These are phyloP conservation scores for Chalara sp. DNA, from an alignment of 2,329 filamentous ascomycete species.

Conservation along the genomic window DNA sequence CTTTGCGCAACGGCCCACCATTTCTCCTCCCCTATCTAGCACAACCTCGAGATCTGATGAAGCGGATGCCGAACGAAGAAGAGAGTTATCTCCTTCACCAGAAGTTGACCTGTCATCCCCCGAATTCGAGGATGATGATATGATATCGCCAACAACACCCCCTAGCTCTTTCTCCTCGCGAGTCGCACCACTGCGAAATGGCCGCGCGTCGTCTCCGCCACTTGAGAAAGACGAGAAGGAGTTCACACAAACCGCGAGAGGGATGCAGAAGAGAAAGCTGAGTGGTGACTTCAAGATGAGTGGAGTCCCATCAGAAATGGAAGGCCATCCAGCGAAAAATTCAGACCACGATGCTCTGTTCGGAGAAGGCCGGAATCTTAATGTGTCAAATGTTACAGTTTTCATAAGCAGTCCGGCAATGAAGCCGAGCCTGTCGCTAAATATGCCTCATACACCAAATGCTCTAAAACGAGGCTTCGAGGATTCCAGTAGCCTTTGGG, in stretches of 20 bases:
- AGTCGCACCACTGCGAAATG: conserved; percentile 45
- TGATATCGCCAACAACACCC: conserved; percentile 54
- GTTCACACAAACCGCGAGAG: conserved; percentile 91
- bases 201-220: conserved; percentile 76
- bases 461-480: conserved; percentile 42
- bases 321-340: conserved; percentile 19
- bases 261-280: conserved; percentile 58
- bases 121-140: conserved; percentile 72
- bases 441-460: neutral
- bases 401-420: conserved; percentile 51
- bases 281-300: conserved; percentile 45
- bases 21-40: conserved; percentile 79
- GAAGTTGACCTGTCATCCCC: conserved; percentile 87
- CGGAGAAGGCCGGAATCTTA: conserved; percentile 26
- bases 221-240: conserved; percentile 93
- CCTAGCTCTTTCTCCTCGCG: conserved; percentile 54
- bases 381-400: conserved; percentile 8
- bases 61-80: conserved; percentile 55
- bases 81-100: conserved; percentile 79
- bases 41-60: conserved; percentile 65
- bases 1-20: conserved; percentile 52
- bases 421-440: conserved; percentile 32
- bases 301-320: conserved; percentile 32
- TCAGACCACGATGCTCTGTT: conserved; percentile 24
- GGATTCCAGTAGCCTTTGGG: conserved; percentile 23